Conservation (phyloP, 169 alveolate genomes). For the Babesia caballi region DNA sequence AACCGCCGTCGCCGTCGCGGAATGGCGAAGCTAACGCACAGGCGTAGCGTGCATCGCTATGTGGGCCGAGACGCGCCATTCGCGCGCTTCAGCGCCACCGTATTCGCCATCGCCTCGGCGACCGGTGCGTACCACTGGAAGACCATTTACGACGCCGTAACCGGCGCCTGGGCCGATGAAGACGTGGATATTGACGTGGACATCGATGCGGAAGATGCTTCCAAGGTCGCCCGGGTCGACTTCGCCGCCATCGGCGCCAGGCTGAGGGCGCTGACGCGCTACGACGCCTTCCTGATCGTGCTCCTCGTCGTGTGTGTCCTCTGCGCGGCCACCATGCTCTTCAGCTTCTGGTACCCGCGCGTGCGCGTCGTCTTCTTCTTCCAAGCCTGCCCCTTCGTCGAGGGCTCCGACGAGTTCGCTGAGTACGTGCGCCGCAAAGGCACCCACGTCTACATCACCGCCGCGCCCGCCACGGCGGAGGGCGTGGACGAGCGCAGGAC, state of each 20-base stretch:
- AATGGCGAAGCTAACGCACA: slow-evolving; percentile 8
- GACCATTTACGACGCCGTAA: neutral
- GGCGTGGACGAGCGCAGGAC: slow-evolving; percentile 1
- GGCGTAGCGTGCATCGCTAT: slow-evolving; percentile 18
- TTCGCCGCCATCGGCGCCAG: neutral
- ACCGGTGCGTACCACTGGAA: neutral
- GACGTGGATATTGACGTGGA: neutral
- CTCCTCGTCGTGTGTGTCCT: neutral
- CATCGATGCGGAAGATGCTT: neutral
- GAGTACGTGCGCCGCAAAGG: slow-evolving; percentile 19
- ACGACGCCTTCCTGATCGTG: slow-evolving; percentile 9
- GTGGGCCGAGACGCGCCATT: slow-evolving; percentile 7
- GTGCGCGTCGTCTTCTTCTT: slow-evolving; percentile 33
- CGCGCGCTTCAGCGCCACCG: slow-evolving; percentile 19
- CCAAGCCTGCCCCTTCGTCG: slow-evolving; percentile 20
- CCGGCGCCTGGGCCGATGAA: neutral
- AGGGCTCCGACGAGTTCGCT: slow-evolving; percentile 41
- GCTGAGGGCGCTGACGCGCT: neutral
- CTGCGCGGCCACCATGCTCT: neutral
- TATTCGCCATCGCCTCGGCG: slow-evolving; percentile 8
- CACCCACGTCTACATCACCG: slow-evolving; percentile 49
- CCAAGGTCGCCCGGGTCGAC: neutral
- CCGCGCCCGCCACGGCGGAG: neutral
- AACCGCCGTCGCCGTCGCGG: neutral
- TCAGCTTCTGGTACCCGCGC: slow-evolving; percentile 11